Evolutionary conservation across 2,329 filamentous ascomycete genomes (phyloP), one percentile per base, ranked within the genome.

Genomic region (Venturiaceae sp.): DNA sequence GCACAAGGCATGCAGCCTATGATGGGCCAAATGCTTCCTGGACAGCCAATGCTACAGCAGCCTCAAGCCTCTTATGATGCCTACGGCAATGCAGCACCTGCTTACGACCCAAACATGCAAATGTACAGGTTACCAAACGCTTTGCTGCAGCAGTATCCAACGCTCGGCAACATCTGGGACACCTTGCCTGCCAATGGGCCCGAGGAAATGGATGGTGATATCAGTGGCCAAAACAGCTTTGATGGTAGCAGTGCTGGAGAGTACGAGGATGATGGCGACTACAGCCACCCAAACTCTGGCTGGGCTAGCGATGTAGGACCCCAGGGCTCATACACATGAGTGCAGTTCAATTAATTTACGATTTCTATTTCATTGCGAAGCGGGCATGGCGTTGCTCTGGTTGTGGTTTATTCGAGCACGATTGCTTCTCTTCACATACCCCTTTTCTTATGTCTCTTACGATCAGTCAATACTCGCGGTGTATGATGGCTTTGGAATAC

Each of bases 81-180:
- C 6, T 61, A 61, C 44, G 32, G 37, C 23, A 41, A 32, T 33
- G 19, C 21, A 14, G 30, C 50, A 26, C 8, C 21, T 33, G 19
- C 30, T 21, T 66, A 70, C 63, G 58, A 70, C 64, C 60, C 53
- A 14, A 39, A 23, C n/a, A 63, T 69, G 57, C 77, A 79, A 14
- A 79, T 86, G 64, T 79, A 80, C 56, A 80, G 81, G 37, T 79
- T 97, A n/a, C 94, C 94, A 1, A 88, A 89, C 3, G 92, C 92
- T 1, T 76, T 99, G 54, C 76, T 97, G 39, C 88, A 88, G 19
- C 94, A 97, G 68, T 97, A 96, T 71, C 94, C 94, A 13, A 92
- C 90, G 3, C 76, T 99, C n/a, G 91, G 92, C 26, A 87, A 86
- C 57, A 82, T 97, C 69, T 97, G 92, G 92, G 81, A 82, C 19